Evolutionary conservation across 805 yeast genomes (phyloP), one percentile per base, ranked within the genome.

Genomic region (Yamadazyma sp.): DNA sequence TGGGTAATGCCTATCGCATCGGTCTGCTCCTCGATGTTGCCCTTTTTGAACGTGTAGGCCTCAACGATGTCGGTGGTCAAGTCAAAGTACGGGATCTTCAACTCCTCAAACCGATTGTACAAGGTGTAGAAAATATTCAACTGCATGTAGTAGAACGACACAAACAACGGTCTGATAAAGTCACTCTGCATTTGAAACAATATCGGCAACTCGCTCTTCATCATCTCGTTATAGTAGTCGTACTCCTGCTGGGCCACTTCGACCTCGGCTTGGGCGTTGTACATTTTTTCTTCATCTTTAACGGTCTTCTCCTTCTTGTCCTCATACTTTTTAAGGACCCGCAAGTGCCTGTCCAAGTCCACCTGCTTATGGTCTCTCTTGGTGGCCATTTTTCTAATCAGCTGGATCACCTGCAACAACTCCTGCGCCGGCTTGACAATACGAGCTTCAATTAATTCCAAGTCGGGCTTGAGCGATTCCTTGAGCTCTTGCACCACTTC

Each of bases 11-110:
- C 86, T 51, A 93, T 78, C 4, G 85, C 81, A 57, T 91, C 98
- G 1, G 96, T 73, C 54, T 79, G 82, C 55, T 90, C 96, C 56
- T 89, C 95, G 33, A 91, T 78, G 50, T 88, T 82, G 27, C 98
- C 99, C 60, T 95, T 81, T 68, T 93, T 93, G 46, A 70, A 71
- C 21, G 59, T 62, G 64, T 82, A 93, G 3, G 90, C 83, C 58
- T 85, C 91, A 38, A 84, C 72, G 46, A 93, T 85, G 58, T 89
- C 98, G 30, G 85, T 73, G 35, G 78, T 71, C 56, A 93, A 71
- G 59, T 93, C 95, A 63, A 93, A 93, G 66, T 93, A 93, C 11
- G 97, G 96, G 49, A 93, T 93, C 67, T 93, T 89, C 85, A 91
- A 81, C 57, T 87, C 95, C 65, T 91, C 96, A 87, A 91, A 86